phyloP scores from a whole-genome alignment of 768 basidiomycete species.

The Suillus cothurnatus region DNA sequence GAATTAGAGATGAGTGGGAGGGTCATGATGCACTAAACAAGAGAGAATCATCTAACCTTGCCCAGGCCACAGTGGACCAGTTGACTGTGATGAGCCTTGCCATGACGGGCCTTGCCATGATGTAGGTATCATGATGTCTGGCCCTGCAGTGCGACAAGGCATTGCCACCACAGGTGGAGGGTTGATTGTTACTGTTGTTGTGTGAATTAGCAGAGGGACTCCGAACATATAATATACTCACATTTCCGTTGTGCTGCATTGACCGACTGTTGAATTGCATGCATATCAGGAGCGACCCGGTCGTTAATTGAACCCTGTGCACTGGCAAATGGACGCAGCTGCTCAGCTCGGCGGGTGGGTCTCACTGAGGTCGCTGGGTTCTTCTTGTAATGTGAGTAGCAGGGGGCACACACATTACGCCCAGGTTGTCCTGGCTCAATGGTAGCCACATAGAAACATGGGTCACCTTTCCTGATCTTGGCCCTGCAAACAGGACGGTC shows the following conservation, averaged over 20 bases:
- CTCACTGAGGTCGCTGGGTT: conserved; percentile 1
- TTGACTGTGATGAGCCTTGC: not conserved
- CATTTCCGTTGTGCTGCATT: conserved; percentile 5
- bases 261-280: conserved; percentile 4
- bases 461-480: conserved; percentile 1
- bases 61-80: not conserved
- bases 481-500: not conserved
- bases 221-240: not conserved
- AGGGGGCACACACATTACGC: not conserved
- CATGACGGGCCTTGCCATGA: no score
- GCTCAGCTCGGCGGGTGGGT: not conserved
- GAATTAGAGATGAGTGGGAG: no score
- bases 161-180: conserved; percentile 6
- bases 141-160: not conserved
- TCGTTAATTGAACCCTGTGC: not conserved
- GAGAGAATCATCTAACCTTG: not conserved
- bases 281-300: not conserved
- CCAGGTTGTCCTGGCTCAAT: not conserved
- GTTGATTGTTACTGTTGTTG: conserved; percentile 3
- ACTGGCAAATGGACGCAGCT: not conserved
- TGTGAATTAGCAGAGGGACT: not conserved
- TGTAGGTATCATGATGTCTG: conserved; percentile 1
- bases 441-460: conserved; percentile 8
- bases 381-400: not conserved
- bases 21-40: no score